Conservation (phyloP, 805 yeast species). For the Spencermartinsiella europaea region DNA sequence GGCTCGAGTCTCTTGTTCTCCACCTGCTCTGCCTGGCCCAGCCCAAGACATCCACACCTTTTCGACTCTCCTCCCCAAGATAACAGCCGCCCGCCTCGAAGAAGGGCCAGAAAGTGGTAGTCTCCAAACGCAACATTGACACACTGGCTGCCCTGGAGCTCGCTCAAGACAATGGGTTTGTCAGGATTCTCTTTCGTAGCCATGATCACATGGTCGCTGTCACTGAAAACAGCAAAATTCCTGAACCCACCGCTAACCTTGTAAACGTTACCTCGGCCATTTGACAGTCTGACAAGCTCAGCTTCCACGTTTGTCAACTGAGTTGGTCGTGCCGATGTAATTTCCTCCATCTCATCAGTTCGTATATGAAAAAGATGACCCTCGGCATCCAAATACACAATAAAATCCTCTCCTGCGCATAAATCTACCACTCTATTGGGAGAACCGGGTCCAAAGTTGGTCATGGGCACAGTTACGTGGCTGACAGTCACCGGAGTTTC, state of each 20-base stretch:
- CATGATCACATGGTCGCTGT: conserved; percentile 42
- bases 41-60: conserved; percentile 65
- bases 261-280: conserved; percentile 35
- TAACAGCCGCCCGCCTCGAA: conserved; percentile 49
- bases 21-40: conserved; percentile 38
- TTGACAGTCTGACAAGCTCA: conserved; percentile 27
- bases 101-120: conserved; percentile 62
- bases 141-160: conserved; percentile 44
- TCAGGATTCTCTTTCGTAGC: conserved; percentile 31
- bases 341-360: conserved; percentile 23
- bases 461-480: conserved; percentile 14
- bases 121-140: conserved; percentile 64
- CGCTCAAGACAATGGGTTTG: conserved; percentile 36
- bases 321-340: conserved; percentile 18
- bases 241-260: conserved; percentile 53
- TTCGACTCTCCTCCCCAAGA: conserved; percentile 67
- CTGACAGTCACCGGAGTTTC: conserved; percentile 1
- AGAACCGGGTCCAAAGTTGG: conserved; percentile 4
- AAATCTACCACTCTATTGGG: conserved; percentile 43
- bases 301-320: conserved; percentile 30
- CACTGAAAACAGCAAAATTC: conserved; percentile 51
- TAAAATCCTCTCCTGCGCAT: conserved; percentile 46
- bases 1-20: conserved; percentile 8
- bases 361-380: conserved; percentile 40
- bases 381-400: conserved; percentile 44